Conservation (phyloP, 1,284 basidiomycete species). For the Tilletia walkeri region DNA sequence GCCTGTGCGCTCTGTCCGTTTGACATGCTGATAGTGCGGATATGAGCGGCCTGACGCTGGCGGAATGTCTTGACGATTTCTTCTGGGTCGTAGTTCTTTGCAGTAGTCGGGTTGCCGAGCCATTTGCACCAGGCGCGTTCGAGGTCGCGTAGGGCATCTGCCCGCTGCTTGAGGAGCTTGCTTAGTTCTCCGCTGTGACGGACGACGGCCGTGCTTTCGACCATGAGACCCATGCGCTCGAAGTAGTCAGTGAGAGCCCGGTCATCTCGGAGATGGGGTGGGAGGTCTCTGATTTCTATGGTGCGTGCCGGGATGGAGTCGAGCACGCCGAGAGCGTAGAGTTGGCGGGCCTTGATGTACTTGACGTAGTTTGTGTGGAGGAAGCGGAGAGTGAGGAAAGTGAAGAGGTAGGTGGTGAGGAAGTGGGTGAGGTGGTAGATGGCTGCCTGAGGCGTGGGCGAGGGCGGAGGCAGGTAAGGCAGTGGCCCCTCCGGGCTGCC, state of each 20-base stretch:
- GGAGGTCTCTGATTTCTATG: slow-evolving; percentile 80
- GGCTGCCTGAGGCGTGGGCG: slow-evolving; percentile 50
- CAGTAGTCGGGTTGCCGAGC: slow-evolving; percentile 84
- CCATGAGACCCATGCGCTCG: slow-evolving; percentile 67
- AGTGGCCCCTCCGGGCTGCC: slow-evolving; percentile 30
- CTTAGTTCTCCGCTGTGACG: slow-evolving; percentile 76
- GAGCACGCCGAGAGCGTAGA: slow-evolving; percentile 88
- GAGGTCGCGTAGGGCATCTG: slow-evolving; percentile 71
- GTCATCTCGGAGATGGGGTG: slow-evolving; percentile 77
- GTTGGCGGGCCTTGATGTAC: slow-evolving; percentile 86
- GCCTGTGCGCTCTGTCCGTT: background rate
- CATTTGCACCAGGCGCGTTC: slow-evolving; percentile 82
- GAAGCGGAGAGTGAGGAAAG: slow-evolving; percentile 76
- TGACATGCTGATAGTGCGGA: background rate
- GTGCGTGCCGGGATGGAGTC: slow-evolving; percentile 91
- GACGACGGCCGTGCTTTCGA: slow-evolving; percentile 86
- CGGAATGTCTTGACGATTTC: slow-evolving; percentile 32
- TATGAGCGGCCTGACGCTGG: slow-evolving; percentile 2
- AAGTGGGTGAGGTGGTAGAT: slow-evolving; percentile 68
- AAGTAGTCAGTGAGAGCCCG: slow-evolving; percentile 87
- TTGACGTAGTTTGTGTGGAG: slow-evolving; percentile 83
- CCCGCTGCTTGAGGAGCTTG: slow-evolving; percentile 71
- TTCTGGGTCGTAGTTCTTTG: slow-evolving; percentile 69
- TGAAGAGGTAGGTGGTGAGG: slow-evolving; percentile 89
- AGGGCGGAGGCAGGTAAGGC: slow-evolving; percentile 36